These are phyloP conservation scores for Earliella scabrosa DNA, from an alignment of 1,284 basidiomycete genomes.

Conservation along the genomic window DNA sequence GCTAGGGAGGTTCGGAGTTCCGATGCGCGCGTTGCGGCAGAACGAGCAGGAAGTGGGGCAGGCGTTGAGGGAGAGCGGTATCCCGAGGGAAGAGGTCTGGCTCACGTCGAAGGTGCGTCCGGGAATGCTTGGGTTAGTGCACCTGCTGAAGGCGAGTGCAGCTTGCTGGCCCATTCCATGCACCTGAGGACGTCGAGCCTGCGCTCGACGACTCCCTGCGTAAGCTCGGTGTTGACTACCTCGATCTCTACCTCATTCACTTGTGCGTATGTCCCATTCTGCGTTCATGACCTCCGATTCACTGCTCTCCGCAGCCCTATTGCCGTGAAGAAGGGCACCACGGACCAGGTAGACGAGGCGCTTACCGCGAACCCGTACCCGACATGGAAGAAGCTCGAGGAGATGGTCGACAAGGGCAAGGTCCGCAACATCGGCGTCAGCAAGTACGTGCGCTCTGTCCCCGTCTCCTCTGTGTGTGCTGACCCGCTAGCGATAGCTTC, in stretches of 20 bases:
- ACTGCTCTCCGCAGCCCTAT: constrained; percentile 69
- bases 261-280: constrained; percentile 77
- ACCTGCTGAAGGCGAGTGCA: no score
- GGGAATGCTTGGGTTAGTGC: no score
- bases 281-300: no score
- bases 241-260: constrained; percentile 84
- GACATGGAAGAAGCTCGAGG: constrained; percentile 87
- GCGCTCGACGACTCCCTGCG: constrained; percentile 71
- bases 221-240: constrained; percentile 73
- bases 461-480: background rate
- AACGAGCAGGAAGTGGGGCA: constrained; percentile 59
- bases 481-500: constrained; percentile 46
- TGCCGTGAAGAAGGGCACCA: constrained; percentile 66
- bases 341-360: constrained; percentile 52
- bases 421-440: constrained; percentile 84
- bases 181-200: constrained; percentile 68
- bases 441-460: constrained; percentile 53
- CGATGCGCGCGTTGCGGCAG: constrained; percentile 19
- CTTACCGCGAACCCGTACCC: constrained; percentile 78
- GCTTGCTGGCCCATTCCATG: constrained; percentile 74
- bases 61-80: constrained; percentile 44
- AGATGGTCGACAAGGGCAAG: constrained; percentile 78
- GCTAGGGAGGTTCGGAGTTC: background rate
- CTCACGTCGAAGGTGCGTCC: constrained; percentile 51
- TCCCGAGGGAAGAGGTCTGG: constrained; percentile 48